Conservation (phyloP, 345 rosid genomes). For the Eutrema japonicum region DNA sequence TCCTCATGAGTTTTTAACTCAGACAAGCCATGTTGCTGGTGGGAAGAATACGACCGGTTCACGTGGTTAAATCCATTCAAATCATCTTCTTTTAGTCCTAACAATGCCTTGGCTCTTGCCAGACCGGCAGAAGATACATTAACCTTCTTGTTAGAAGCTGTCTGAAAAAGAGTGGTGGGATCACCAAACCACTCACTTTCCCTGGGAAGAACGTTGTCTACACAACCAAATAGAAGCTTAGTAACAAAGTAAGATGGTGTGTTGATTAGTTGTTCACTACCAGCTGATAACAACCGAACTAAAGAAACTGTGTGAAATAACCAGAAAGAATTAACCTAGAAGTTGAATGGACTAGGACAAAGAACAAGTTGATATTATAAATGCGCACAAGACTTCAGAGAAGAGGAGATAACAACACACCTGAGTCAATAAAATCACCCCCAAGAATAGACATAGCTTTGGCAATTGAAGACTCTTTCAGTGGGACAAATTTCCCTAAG, state of each 20-base stretch:
- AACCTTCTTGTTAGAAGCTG: constrained; percentile 78
- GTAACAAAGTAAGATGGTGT: neutral
- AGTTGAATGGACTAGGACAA: neutral
- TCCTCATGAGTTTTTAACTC: constrained; percentile 30
- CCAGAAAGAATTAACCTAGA: too few relatives aligned
- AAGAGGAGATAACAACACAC: constrained; percentile 37
- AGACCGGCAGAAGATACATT: constrained; percentile 68
- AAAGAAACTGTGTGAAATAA: too few relatives aligned
- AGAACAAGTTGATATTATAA: neutral
- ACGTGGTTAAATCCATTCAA: constrained; percentile 48
- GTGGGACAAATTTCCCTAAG: constrained; percentile 59
- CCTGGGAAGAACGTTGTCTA: constrained; percentile 45
- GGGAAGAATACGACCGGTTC: constrained; percentile 33
- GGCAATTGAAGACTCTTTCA: constrained; percentile 67
- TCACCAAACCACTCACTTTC: constrained; percentile 36
- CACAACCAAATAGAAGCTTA: constrained; percentile 22
- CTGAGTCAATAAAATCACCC: constrained; percentile 42
- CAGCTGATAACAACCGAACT: neutral
- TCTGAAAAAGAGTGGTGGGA: constrained; percentile 62
- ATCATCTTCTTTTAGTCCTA: constrained; percentile 62
- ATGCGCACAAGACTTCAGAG: neutral
- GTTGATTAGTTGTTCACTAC: neutral
- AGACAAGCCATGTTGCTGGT: constrained; percentile 34
- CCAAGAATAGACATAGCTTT: constrained; percentile 66
- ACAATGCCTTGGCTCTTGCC: constrained; percentile 65